Base-by-base conservation (phyloP, 73 alveolate species). In the Paramecium pentaurelia region DNA sequence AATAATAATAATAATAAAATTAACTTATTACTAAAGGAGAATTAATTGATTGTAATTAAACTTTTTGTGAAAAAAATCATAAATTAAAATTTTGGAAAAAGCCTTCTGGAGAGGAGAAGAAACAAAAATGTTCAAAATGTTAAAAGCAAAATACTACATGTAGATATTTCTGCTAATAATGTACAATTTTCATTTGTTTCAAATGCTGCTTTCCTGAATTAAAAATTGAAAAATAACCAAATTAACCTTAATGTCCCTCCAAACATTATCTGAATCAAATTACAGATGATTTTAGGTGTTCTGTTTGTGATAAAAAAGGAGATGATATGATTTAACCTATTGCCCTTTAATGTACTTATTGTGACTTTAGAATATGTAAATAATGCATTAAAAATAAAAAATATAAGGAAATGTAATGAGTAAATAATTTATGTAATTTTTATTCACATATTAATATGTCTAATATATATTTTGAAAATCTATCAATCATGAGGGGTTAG, bases 231-330 rank as follows among this genome's bases (percentile, higher is more conserved):
- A 64, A 64, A 64, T 27, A 28, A 64, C 84, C 42, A 25, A 27
- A 1, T 18, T 32, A 28, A 32, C n/a, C 47, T 32, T 64, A 8
- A 3, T 64, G 84, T 64, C 84, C 84, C 0, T 4, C 20, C 27
- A 28, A 28, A 64, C 47, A 64, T 32, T 20, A 32, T 25, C 6
- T 64, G 84, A 28, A 28, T 28, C 42, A 34, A 64, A 32, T 64
- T 2, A 14, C 22, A 2, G 84, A 64, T 34, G 49, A 64, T 64
- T 64, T 64, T 34, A 64, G 84, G 6, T 64, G 84, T 28, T 64
- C 84, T 14, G 84, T 64, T n/a, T 64, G 84, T 34, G 84, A 64
- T 3, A 64, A 64, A 64, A 64, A 64, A 34, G 84, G 51, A 64
- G 84, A 64, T 1, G 47, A 34, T 28, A 28, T 64, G 51, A 64